Base-by-base conservation (phyloP, 2,329 filamentous ascomycete species). In the Colletotrichum tofieldiae region DNA sequence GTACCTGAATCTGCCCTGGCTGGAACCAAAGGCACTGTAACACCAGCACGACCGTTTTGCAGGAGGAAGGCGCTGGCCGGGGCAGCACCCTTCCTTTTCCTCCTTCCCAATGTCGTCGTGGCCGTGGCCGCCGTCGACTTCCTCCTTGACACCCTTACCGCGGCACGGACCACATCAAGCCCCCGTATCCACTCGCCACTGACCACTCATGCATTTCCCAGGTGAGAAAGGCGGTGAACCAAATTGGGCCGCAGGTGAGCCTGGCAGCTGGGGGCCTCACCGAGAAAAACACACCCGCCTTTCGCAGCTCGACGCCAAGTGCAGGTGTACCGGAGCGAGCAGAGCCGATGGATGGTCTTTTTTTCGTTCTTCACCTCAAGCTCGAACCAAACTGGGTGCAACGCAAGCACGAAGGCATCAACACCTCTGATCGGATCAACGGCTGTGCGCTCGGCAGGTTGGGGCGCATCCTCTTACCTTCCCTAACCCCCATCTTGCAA, bases 1-100 rank as follows among this genome's bases (percentile, higher is more conserved):
- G 61, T 14, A 35, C 67, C 61, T 66, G 47, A 59, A 47, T 32
- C 65, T 72, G 49, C 49, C 37, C n/a, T 26, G 26, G 35, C 49
- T 67, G 35, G 18, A 49, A 35, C 32, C 16, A 2, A 41, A n/a
- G 45, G 35, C 45, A n/a, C 26, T 49, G 52, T 16, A 49, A 43
- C 32, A 54, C 20, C 20, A 32, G 45, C 23, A 29, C 32, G 35
- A 12, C 35, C n/a, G n/a, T 47, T 20, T 45, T 60, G 56, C 7
- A 45, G 16, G 29, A 29, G 6, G 58, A 35, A 37, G 43, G 32
- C 9, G 37, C 52, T 16, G 35, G n/a, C 32, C 32, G 52, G 39
- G 32, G 20, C 20, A 55, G 52, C 16, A 32, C 26, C 2, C 5
- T 18, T 16, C 39, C 3, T 11, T 32, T 20, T 2, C 26, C 2